Percentiles rank a stretch among this genome's conserved stretches.
Evolutionary conservation across 2,329 filamentous ascomycete genomes (phyloP).

Genomic region (Ophiobolus disseminans): DNA sequence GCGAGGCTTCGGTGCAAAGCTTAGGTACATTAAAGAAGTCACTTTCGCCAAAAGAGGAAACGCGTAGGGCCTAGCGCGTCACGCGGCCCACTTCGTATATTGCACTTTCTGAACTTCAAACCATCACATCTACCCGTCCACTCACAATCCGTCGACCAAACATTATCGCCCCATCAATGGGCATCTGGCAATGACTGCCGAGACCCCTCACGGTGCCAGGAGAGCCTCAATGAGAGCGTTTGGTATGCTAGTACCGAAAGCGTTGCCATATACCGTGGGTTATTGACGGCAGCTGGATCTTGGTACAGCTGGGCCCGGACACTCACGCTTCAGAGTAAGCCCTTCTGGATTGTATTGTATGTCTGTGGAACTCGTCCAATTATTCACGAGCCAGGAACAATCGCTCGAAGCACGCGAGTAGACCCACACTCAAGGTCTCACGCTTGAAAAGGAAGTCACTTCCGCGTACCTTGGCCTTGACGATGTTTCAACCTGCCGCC

Average conservation of each 20-base stretch:
- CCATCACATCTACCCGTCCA: constrained; percentile 19
- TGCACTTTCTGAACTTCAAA: constrained; percentile 22
- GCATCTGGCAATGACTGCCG: constrained; percentile 4
- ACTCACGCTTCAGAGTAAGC: neutral
- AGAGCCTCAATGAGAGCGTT: constrained; percentile 2
- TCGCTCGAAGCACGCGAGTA: too few species aligned
- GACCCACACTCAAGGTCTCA: too few species aligned
- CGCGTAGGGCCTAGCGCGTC: constrained; percentile 8
- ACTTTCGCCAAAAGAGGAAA: constrained; percentile 7
- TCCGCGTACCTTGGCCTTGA: too few species aligned
- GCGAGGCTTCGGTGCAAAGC: constrained; percentile 14
- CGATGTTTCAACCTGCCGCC: too few species aligned
- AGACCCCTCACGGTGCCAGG: constrained; percentile 1
- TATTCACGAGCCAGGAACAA: too few species aligned
- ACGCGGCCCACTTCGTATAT: constrained; percentile 17
- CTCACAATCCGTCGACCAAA: constrained; percentile 7
- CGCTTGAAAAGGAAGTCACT: too few species aligned
- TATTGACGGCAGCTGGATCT: constrained; percentile 1
- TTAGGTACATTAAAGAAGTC: constrained; percentile 16
- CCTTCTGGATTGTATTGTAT: neutral
- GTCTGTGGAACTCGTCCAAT: too few species aligned
- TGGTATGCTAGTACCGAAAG: constrained; percentile 2
- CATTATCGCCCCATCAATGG: neutral
- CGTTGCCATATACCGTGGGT: neutral
- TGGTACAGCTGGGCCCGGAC: constrained; percentile 3